Evolutionary conservation across 345 rosid species (phyloP), one percentile per base, ranked within the genome.

Genomic region (Hevea brasiliensis): DNA sequence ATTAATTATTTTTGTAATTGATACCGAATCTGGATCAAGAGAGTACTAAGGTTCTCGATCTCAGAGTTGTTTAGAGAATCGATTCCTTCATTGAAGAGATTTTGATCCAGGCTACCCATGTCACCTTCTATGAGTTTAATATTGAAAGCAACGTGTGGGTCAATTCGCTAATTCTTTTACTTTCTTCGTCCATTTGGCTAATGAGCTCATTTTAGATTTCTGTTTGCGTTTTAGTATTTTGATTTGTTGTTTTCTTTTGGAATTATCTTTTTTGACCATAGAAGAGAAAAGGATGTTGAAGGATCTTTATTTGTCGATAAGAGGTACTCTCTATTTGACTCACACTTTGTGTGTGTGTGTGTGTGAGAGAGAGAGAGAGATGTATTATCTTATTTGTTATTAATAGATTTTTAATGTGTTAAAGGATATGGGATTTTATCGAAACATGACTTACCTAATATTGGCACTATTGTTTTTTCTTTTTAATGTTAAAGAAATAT

Each of bases 211-310:
- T 11, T 61, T 32, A 48, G 27, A 63, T 62, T 45, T 65, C 40
- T 42, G 20, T 1, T 57, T 10, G 7, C 6, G 18, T 41, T 13
- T 58, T 51, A 41, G 1, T 61, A 63, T 18, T 41, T 8, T 68
- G 47, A 15, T 58, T 3, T 12, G 40, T 54, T 15, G 55, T 51
- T 18, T 54, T 24, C 18, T 18, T 20, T 20, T 41, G 35, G 24
- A 8, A 6, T 27, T 21, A 23, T 53, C 6, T 14, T 50, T 59
- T 74, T 21, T n/a, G 70, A 45, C 73, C 79, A 68, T 83, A 90
- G 92, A 85, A 91, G 75, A 89, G 90, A n/a, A 69, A 87, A 90
- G 81, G 89, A 88, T 66, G 96, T 90, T 27, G 96, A 90, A 79
- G 92, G 96, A 72, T 84, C 96, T 64, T 84, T 88, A 6, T 88